These are phyloP conservation scores for Paramecium pentaurelia DNA, from an alignment of 73 alveolate genomes.

Conservation along the genomic window DNA sequence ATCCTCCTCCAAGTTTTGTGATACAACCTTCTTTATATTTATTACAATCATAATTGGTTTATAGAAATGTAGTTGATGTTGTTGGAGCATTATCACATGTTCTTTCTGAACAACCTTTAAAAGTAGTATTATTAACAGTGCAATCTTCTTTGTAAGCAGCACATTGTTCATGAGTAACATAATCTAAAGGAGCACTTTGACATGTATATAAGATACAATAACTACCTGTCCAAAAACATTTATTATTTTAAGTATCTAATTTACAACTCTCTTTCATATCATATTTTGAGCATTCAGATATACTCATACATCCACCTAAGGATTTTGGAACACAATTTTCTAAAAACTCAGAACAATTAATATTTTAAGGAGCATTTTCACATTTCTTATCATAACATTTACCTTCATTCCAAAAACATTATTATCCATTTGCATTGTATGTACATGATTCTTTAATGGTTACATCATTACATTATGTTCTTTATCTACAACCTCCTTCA, in stretches of 20 bases:
- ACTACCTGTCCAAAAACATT: constrained; percentile 29
- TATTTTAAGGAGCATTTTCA: background rate
- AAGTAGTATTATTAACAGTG: background rate
- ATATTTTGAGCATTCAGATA: background rate
- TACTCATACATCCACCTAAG: background rate
- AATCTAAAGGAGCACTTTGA: background rate
- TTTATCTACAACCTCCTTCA: constrained; percentile 11
- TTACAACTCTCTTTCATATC: background rate
- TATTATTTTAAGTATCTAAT: background rate
- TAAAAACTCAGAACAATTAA: background rate
- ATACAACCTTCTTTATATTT: background rate
- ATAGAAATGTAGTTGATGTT: background rate
- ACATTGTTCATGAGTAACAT: background rate
- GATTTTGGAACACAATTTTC: background rate
- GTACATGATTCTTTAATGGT: background rate
- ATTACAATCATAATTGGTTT: constrained; percentile 1
- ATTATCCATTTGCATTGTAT: background rate
- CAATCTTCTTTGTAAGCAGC: background rate
- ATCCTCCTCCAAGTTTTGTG: constrained; percentile 45
- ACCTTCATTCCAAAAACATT: constrained; percentile 29
- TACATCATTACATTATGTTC: constrained; percentile 9
- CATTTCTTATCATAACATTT: constrained; percentile 17
- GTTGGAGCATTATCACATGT: constrained; percentile 49
- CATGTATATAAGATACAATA: background rate
- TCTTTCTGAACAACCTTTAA: background rate